These are phyloP conservation scores for Chlamydomonas sphaeroides DNA, from an alignment of 139 green algal species.

Conservation along the genomic window DNA sequence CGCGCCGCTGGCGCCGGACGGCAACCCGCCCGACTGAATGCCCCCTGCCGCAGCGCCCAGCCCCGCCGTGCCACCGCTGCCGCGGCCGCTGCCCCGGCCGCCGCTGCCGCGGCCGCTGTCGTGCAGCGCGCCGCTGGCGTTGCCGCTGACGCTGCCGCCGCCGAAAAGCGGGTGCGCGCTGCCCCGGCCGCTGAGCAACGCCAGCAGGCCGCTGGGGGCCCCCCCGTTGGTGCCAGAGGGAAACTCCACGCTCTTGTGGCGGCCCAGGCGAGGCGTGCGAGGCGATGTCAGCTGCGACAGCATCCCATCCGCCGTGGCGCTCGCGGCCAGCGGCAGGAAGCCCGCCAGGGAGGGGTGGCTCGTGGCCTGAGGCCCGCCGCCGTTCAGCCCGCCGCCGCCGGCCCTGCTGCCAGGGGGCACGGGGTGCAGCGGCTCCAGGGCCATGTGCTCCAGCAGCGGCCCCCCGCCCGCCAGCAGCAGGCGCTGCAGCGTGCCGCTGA, in stretches of 20 bases:
- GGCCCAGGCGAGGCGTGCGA: neutral
- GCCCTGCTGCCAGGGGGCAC: neutral
- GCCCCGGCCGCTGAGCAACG: neutral
- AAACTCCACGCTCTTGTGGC: neutral
- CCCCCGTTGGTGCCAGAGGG: too few species aligned
- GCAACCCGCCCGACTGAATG: too few species aligned
- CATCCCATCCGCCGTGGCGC: neutral
- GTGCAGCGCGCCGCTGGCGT: too few species aligned
- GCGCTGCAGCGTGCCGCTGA: conserved; percentile 12
- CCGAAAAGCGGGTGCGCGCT: neutral
- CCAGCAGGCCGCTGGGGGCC: neutral
- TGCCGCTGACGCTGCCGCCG: neutral
- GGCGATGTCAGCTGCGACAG: neutral
- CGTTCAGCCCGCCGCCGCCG: too few species aligned
- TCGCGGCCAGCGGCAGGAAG: too few species aligned
- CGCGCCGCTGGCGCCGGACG: too few species aligned
- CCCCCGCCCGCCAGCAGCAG: neutral
- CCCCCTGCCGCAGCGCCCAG: too few species aligned
- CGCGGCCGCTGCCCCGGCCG: too few species aligned
- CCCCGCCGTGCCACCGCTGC: neutral
- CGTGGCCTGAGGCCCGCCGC: too few species aligned
- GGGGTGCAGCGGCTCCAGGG: neutral
- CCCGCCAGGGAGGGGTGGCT: too few species aligned
- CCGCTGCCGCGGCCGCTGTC: too few species aligned
- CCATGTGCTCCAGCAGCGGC: neutral